Base-by-base conservation (phyloP, 371 early-diverging fungal species). In the Apophysomyces variabilis region DNA sequence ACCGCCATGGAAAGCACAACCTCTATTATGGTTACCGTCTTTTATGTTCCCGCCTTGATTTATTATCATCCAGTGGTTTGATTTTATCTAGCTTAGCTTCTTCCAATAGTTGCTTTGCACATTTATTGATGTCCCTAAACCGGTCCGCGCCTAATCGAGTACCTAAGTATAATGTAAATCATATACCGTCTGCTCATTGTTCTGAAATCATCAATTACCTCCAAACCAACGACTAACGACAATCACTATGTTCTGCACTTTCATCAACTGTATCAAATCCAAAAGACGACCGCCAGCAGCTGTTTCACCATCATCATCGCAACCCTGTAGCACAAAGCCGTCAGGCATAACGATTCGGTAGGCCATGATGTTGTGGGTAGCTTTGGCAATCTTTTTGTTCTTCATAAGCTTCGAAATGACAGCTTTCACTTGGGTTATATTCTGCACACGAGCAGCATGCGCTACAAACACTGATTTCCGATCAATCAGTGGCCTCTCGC, bases 161-260 rank as follows among this genome's bases (percentile, higher is more conserved):
- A 56, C 46, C 58, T 58, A 11, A 92, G 65, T 86, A 93, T 90
- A 89, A 26, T 26, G 3, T 26, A 93, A n/a, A 39, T 21, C 56
- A 9, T 63, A 38, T 38, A 56, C 63, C 11, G 38, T 37, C 39
- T 38, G n/a, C 43, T 47, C 12, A 38, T 63, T 63, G 12, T 41
- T 38, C 26, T 50, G 41, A 13, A 8, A 21, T n/a, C n/a, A 18
- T 18, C 13, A 6, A 26, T 56, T 84, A n/a, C 94, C 95, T 4
- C 95, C 94, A 67, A 87, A 95, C 92, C 91, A 93, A 18, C 95
- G 76, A 1, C 89, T 81, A 13, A 94, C 92, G 5, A 93, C 84
- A 8, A 92, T 92, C 13, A 89, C 75, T 0, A 88, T 85, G 66
- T 92, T 87, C 35, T 68, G 72, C 11, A 78, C 83, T 6, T 84